These are phyloP conservation scores for Fusarium sp. DNA, from an alignment of 2,329 filamentous ascomycete species.

Conservation along the genomic window DNA sequence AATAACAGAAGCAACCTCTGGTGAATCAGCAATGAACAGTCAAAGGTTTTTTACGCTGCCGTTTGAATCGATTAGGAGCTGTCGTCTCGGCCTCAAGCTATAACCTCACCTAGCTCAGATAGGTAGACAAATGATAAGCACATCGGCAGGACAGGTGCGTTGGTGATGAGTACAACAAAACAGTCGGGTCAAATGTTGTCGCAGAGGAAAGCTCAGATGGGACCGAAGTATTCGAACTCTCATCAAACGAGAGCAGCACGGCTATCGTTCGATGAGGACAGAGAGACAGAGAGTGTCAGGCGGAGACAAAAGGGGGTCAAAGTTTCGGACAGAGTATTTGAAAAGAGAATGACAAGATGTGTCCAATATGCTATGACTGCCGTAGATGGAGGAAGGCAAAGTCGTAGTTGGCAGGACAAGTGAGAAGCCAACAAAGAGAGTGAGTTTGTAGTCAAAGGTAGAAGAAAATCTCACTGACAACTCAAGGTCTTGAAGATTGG, in stretches of 20 bases:
- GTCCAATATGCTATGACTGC: constrained; percentile 13
- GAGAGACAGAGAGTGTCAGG: constrained; percentile 20
- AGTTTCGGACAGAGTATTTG: constrained; percentile 13
- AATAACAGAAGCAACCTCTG: not conserved
- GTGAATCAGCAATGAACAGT: constrained; percentile 5
- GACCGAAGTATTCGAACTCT: constrained; percentile 3
- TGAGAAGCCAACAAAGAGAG: constrained; percentile 1
- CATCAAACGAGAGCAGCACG: constrained; percentile 13
- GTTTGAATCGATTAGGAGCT: constrained; percentile 6
- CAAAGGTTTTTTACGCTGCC: not conserved
- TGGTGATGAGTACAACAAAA: not conserved
- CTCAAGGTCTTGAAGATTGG: not conserved
- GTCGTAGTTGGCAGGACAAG: not conserved
- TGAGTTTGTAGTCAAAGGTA: not conserved
- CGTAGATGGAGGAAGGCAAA: not conserved
- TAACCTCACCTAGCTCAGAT: not conserved
- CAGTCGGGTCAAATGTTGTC: not conserved
- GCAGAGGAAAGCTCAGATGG: not conserved
- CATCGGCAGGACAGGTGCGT: not conserved
- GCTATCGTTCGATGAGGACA: constrained; percentile 24
- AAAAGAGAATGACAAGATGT: constrained; percentile 14
- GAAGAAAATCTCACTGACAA: not conserved
- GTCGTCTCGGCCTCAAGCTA: not conserved
- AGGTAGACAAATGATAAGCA: constrained; percentile 2
- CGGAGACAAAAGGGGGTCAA: constrained; percentile 24